phyloP scores from a whole-genome alignment of 805 yeast genomes.

The Tetrapisispora fleetii region DNA sequence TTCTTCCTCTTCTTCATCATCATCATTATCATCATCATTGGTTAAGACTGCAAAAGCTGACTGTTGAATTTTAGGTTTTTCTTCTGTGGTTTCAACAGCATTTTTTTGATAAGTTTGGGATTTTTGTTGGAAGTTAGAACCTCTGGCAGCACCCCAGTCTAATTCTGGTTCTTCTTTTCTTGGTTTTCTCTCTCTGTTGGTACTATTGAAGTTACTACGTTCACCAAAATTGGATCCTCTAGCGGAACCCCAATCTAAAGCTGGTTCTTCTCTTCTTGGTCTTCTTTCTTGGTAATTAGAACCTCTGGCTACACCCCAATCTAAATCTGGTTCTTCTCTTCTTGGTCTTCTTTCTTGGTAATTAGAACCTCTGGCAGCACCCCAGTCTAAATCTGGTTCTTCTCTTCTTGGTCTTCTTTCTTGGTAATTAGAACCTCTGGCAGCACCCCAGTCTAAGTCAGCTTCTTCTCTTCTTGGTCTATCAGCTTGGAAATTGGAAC shows the following conservation, averaged over 20 bases:
- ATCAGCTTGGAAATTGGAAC: constrained; percentile 21
- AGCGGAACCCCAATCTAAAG: constrained; percentile 35
- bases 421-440: constrained; percentile 38
- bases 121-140: constrained; percentile 19
- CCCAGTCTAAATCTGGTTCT: constrained; percentile 29
- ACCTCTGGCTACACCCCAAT: constrained; percentile 46
- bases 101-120: constrained; percentile 4
- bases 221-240: constrained; percentile 23
- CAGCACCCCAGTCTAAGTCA: constrained; percentile 42
- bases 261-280: constrained; percentile 32
- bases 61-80: constrained; percentile 31
- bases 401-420: constrained; percentile 28
- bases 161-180: constrained; percentile 31
- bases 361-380: constrained; percentile 29
- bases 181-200: constrained; percentile 29
- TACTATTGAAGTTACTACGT: not conserved
- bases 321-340: constrained; percentile 45
- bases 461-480: constrained; percentile 30
- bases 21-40: constrained; percentile 44
- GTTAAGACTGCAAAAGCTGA: constrained; percentile 44
- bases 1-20: constrained; percentile 24
- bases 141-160: constrained; percentile 37
- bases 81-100: constrained; percentile 20
- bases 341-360: constrained; percentile 25
- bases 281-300: constrained; percentile 21